These are phyloP conservation scores for Tetradesmus lagerheimii DNA, from an alignment of 139 green algal species.

Conservation along the genomic window DNA sequence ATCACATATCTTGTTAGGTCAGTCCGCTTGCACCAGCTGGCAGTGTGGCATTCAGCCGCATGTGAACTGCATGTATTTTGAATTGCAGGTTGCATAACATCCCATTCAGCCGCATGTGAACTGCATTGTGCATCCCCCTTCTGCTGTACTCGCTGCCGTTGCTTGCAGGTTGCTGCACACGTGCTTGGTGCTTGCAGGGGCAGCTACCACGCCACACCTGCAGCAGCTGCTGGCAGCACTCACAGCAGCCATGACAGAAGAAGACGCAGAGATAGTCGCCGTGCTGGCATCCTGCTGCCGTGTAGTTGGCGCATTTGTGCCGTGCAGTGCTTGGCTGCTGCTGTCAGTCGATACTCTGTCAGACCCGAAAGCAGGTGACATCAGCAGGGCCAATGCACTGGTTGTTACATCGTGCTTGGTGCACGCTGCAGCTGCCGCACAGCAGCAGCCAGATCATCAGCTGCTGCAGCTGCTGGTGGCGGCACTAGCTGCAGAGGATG, in stretches of 20 bases:
- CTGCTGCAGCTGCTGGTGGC: constrained; percentile 49
- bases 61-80: too few species aligned
- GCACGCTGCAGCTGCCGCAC: constrained; percentile 57
- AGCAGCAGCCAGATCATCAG: constrained; percentile 28
- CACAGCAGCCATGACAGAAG: constrained; percentile 64
- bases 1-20: too few species aligned
- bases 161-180: constrained; percentile 55
- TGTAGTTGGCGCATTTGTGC: constrained; percentile 65
- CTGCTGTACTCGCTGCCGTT: too few species aligned
- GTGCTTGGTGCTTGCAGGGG: constrained; percentile 62
- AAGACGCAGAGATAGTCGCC: constrained; percentile 65
- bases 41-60: too few species aligned
- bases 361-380: background rate
- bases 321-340: constrained; percentile 66
- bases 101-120: too few species aligned
- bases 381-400: constrained; percentile 71
- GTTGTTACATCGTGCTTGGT: constrained; percentile 75
- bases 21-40: too few species aligned
- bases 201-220: constrained; percentile 56
- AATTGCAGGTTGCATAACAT: too few species aligned
- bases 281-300: constrained; percentile 58
- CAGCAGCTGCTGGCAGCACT: constrained; percentile 62
- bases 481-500: constrained; percentile 44
- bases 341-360: constrained; percentile 66
- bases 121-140: too few species aligned